These are phyloP conservation scores for Sarcodon sp. DNA, from an alignment of 768 basidiomycete species.

Conservation along the genomic window DNA sequence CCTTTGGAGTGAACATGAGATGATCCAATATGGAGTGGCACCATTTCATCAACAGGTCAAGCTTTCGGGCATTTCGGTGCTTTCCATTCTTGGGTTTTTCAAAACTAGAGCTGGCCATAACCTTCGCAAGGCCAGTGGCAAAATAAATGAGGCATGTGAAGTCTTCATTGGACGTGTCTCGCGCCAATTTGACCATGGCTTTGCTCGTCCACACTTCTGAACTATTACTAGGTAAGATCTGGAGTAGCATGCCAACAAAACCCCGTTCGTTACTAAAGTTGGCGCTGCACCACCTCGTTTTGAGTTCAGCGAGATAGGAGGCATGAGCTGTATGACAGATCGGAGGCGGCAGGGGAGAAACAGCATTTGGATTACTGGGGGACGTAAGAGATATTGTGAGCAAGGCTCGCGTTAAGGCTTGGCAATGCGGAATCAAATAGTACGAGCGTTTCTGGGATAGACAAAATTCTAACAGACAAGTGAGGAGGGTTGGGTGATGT, in stretches of 20 bases:
- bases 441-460: slow-evolving; percentile 17
- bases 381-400: slow-evolving; percentile 25
- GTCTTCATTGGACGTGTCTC: slow-evolving; percentile 17
- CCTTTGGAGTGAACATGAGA: background rate
- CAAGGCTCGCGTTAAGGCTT: slow-evolving; percentile 25
- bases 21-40: background rate
- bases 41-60: background rate
- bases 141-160: slow-evolving; percentile 20
- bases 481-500: slow-evolving; percentile 34
- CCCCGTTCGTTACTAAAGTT: slow-evolving; percentile 10
- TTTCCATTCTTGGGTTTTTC: background rate
- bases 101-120: background rate
- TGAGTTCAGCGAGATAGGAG: slow-evolving; percentile 32
- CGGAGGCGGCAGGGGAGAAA: slow-evolving; percentile 11
- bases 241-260: slow-evolving; percentile 20
- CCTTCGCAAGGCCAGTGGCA: slow-evolving; percentile 14
- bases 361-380: slow-evolving; percentile 6
- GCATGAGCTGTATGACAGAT: slow-evolving; percentile 32
- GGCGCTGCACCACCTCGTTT: slow-evolving; percentile 22
- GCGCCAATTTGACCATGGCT: slow-evolving; percentile 23
- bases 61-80: background rate
- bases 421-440: slow-evolving; percentile 28
- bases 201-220: slow-evolving; percentile 28
- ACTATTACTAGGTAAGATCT: slow-evolving; percentile 13
- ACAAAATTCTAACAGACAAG: slow-evolving; percentile 35